Percentiles rank a stretch among this genome's conserved stretches.
Conservation (phyloP, 2,329 filamentous ascomycete genomes). For the Phialophora tarda region DNA sequence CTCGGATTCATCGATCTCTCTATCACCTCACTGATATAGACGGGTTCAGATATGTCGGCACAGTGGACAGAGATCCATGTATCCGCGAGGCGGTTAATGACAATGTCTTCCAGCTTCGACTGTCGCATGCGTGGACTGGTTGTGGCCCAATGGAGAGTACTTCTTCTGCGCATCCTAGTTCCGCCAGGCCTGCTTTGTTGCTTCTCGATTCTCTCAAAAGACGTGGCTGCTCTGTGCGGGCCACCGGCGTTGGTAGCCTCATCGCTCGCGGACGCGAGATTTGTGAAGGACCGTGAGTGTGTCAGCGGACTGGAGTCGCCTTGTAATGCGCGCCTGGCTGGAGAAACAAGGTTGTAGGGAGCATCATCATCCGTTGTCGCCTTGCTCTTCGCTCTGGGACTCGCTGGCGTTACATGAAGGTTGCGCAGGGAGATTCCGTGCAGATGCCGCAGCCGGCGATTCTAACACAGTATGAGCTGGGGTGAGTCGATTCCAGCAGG, state of each 20-base stretch:
- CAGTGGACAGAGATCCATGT: slow-evolving; percentile 87
- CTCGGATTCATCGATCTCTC: slow-evolving; percentile 87
- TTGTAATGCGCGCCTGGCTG: slow-evolving; percentile 67
- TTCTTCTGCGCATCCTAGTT: slow-evolving; percentile 57
- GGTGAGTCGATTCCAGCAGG: neutral
- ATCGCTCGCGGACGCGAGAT: slow-evolving; percentile 29
- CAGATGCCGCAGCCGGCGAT: slow-evolving; percentile 86
- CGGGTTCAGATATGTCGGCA: slow-evolving; percentile 67
- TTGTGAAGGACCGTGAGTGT: slow-evolving; percentile 63
- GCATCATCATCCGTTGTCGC: slow-evolving; percentile 79
- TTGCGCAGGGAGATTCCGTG: slow-evolving; percentile 87
- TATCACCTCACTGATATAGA: slow-evolving; percentile 88
- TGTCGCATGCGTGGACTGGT: slow-evolving; percentile 68
- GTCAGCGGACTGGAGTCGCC: slow-evolving; percentile 56
- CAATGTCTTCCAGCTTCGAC: slow-evolving; percentile 74
- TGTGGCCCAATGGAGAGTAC: slow-evolving; percentile 68
- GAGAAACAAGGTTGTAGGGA: slow-evolving; percentile 68
- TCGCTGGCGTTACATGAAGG: slow-evolving; percentile 68
- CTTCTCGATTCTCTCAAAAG: slow-evolving; percentile 36
- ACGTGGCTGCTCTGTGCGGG: slow-evolving; percentile 33
- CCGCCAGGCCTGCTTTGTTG: slow-evolving; percentile 44
- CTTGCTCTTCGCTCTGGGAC: slow-evolving; percentile 58
- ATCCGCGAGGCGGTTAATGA: slow-evolving; percentile 76
- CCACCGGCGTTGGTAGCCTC: slow-evolving; percentile 34
- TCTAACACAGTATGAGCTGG: slow-evolving; percentile 55